Base-by-base conservation (phyloP, 495 filamentous ascomycete species). In the Lineolata rhizophorae region DNA sequence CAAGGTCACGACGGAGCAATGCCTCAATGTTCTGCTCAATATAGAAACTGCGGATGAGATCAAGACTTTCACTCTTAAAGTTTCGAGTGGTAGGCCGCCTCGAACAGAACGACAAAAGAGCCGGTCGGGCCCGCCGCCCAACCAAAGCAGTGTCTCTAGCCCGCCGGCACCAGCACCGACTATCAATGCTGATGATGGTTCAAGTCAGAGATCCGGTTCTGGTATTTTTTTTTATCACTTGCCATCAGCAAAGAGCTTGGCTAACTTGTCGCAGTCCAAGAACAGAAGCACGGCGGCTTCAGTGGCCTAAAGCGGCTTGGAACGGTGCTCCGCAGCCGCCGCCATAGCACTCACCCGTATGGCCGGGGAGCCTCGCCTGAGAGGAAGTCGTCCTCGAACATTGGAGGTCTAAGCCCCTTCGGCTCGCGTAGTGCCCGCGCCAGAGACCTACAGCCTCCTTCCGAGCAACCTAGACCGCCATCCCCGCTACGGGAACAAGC, bases 11-110 rank as follows among this genome's bases (percentile, higher is more conserved):
- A 73, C 82, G 14, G 83, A 93, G 51, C 65, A 69, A 35, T 85
- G 79, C 32, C 46, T 99, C 38, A 85, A 83, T 36, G 64, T 68
- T 11, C 62, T 99, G 39, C 62, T 99, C 20, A 90, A 92, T 39
- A 67, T 95, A 12, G 72, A 79, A 51, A 92, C 82, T 1, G 64
- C 66, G 22, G 75, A 78, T 47, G 90, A 99, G 51, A 91, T 95
- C 34, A 81, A 79, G 48, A 76, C 71, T 17, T 95, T 87, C 51
- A 71, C 70, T 3, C 52, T 69, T 1, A 25, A n/a, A 25, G 6
- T 25, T n/a, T n/a, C n/a, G n/a, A n/a, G n/a, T n/a, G n/a, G n/a
- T n/a, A n/a, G n/a, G n/a, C n/a, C n/a, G n/a, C n/a, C n/a, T n/a
- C n/a, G n/a, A n/a, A n/a, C n/a, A n/a, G 47, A 47, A 20, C 40